Conservation (phyloP, 768 basidiomycete genomes). For the Termitomyces sp. region DNA sequence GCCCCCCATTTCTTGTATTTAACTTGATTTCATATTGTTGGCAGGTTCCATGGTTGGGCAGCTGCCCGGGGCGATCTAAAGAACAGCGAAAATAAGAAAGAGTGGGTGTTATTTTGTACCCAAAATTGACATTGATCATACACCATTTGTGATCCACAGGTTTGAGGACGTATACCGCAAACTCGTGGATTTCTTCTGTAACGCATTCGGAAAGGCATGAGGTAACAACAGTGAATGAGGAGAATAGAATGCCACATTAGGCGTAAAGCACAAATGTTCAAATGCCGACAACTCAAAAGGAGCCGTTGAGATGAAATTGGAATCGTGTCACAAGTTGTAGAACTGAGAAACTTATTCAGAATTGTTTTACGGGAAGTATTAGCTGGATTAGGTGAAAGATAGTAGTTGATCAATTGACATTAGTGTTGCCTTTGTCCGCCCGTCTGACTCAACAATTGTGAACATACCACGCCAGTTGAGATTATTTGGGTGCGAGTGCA, state of each 20-base stretch:
- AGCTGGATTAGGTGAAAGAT: neutral
- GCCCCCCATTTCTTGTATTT: conserved; percentile 10
- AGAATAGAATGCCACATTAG: neutral
- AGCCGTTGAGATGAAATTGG: too few species aligned
- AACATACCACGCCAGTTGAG: too few species aligned
- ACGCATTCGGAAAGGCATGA: conserved; percentile 20
- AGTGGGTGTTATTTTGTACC: conserved; percentile 27
- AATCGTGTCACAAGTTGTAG: neutral
- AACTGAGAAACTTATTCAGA: conserved; percentile 22
- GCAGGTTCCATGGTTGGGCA: conserved; percentile 62
- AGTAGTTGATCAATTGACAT: neutral
- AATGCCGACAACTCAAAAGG: too few species aligned
- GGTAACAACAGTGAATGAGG: neutral
- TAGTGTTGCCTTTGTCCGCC: too few species aligned
- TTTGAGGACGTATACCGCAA: conserved; percentile 56
- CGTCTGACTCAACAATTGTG: too few species aligned
- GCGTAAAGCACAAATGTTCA: neutral
- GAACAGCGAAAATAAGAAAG: conserved; percentile 53
- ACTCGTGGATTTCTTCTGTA: conserved; percentile 45
- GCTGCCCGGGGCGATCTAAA: conserved; percentile 58
- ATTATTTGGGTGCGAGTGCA: too few species aligned
- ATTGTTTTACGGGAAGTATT: conserved; percentile 30
- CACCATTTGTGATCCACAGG: conserved; percentile 17
- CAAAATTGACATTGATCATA: neutral
- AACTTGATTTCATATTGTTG: neutral